These are phyloP conservation scores for Coniferiporia sulphurascens DNA, from an alignment of 1,284 basidiomycete species.

Conservation along the genomic window DNA sequence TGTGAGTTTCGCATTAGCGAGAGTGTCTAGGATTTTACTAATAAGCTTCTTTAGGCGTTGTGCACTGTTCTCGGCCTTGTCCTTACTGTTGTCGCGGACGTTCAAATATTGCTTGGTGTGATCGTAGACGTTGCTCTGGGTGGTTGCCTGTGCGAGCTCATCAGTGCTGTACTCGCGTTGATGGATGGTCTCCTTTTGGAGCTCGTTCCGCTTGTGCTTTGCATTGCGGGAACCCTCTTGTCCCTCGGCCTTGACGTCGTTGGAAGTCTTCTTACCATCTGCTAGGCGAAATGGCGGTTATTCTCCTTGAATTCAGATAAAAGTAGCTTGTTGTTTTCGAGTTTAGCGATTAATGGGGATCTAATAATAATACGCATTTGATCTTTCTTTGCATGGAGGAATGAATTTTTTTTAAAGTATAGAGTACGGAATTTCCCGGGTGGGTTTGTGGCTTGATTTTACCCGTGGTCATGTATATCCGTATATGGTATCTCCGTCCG, in stretches of 20 bases:
- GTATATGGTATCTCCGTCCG: no score
- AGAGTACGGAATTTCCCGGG: no score
- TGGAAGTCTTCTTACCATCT: conserved; percentile 10
- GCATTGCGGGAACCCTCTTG: conserved; percentile 1
- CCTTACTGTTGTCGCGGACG: conserved; percentile 9
- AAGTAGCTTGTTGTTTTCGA: no score
- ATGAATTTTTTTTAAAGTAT: no score
- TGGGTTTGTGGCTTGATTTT: no score
- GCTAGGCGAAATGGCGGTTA: background rate
- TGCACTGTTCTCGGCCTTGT: conserved; percentile 15
- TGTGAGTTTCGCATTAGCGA: background rate
- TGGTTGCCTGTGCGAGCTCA: conserved; percentile 15
- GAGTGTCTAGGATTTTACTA: background rate
- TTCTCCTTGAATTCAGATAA: no score
- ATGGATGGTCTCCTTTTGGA: conserved; percentile 10
- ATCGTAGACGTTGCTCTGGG: conserved; percentile 12
- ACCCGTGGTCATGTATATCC: no score
- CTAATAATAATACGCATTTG: no score
- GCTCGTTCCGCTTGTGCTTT: conserved; percentile 15
- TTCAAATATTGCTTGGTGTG: conserved; percentile 9
- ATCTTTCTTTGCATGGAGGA: no score
- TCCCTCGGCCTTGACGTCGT: conserved; percentile 10
- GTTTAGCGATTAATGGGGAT: no score
- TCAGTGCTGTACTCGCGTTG: conserved; percentile 5
- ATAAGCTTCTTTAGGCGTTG: background rate